Evolutionary conservation across 2,329 filamentous ascomycete species (phyloP).

Genomic region (Gnomoniopsis sp.): DNA sequence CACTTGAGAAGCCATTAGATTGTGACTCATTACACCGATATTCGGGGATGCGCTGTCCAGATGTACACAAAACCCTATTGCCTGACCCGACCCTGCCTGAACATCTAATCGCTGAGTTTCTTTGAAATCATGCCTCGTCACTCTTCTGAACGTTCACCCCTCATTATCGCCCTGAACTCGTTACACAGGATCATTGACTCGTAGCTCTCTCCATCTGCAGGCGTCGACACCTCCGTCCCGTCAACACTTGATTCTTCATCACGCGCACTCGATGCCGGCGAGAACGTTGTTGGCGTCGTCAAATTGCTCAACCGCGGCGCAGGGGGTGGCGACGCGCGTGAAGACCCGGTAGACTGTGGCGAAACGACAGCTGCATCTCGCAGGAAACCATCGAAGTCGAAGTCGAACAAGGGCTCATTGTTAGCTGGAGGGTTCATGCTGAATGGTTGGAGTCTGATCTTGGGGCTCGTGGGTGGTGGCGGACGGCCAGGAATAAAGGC

Average conservation of each 20-base stretch:
- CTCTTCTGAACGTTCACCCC: background rate
- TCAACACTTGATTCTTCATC: slow-evolving; percentile 4
- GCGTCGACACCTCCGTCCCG: background rate
- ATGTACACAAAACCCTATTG: too few species aligned
- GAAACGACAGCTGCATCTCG: too few species aligned
- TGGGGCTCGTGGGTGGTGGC: too few species aligned
- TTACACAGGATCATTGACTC: background rate
- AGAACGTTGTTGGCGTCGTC: slow-evolving; percentile 15
- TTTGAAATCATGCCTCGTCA: background rate
- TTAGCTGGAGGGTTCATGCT: too few species aligned
- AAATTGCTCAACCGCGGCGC: slow-evolving; percentile 12
- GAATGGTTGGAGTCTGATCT: too few species aligned
- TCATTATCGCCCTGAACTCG: background rate
- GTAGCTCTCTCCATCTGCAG: background rate
- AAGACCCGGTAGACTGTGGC: background rate
- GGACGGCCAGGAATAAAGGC: too few species aligned
- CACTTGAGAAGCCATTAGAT: too few species aligned
- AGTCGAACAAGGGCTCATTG: too few species aligned
- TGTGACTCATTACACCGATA: too few species aligned
- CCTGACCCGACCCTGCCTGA: too few species aligned
- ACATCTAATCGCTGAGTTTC: background rate
- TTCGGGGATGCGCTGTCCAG: too few species aligned
- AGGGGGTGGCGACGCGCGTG: background rate
- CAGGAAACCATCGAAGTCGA: too few species aligned
- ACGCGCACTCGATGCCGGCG: slow-evolving; percentile 9